phyloP scores from a whole-genome alignment of 768 basidiomycete genomes.

The Boletus bicolor region DNA sequence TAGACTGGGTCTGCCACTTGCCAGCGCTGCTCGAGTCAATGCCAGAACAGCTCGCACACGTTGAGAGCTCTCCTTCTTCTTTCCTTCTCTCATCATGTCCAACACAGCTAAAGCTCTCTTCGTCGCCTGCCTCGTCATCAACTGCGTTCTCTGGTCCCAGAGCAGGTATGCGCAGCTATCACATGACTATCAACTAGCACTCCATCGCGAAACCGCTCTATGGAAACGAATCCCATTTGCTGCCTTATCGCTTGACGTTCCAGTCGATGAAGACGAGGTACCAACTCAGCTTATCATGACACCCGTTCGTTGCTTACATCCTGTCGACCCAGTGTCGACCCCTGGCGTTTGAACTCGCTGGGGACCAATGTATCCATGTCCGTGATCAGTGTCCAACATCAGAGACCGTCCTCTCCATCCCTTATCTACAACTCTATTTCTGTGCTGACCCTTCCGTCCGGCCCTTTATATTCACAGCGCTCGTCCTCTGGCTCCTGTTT shows the following conservation, averaged over 20 bases:
- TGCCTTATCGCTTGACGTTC: not conserved
- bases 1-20: not conserved
- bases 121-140: conserved; percentile 48
- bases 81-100: conserved; percentile 39
- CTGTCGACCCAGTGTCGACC: conserved; percentile 57
- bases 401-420: conserved; percentile 64
- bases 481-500: conserved; percentile 80
- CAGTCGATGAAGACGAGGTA: conserved; percentile 9
- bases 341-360: conserved; percentile 42
- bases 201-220: not conserved
- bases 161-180: conserved; percentile 43
- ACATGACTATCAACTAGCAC: not conserved
- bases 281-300: not conserved
- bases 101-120: conserved; percentile 49
- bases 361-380: conserved; percentile 66
- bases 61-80: not conserved
- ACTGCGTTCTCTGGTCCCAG: conserved; percentile 65
- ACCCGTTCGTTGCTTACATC: not conserved
- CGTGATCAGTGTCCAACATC: conserved; percentile 51
- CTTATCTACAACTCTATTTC: conserved; percentile 69
- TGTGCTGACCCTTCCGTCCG: conserved; percentile 56
- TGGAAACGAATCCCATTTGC: conserved; percentile 11
- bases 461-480: conserved; percentile 56
- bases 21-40: not conserved
- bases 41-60: not conserved